Conservation (phyloP, 2,329 filamentous ascomycete genomes). For the Incumbomyces delicatus region DNA sequence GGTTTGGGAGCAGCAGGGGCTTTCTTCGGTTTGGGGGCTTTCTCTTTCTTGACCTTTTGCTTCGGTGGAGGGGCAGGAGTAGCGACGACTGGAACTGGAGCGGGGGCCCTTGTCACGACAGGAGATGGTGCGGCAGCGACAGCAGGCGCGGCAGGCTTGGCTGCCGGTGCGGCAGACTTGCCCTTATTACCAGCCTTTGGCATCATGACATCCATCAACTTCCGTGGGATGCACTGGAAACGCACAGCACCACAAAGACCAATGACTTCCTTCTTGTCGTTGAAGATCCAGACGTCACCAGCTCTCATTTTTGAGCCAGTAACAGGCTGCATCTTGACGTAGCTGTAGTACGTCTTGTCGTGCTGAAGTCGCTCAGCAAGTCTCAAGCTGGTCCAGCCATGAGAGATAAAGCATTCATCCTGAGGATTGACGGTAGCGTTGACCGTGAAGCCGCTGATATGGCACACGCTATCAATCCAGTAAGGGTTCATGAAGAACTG, state of each 20-base stretch:
- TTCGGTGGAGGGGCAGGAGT: slow-evolving; percentile 20
- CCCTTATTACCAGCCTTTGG: slow-evolving; percentile 24
- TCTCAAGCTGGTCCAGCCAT: slow-evolving; percentile 52
- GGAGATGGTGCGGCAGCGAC: slow-evolving; percentile 8
- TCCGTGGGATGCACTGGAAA: slow-evolving; percentile 34
- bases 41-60: slow-evolving; percentile 23
- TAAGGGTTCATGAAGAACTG: slow-evolving; percentile 29
- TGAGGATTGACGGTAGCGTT: slow-evolving; percentile 44
- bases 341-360: slow-evolving; percentile 47
- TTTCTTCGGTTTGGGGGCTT: slow-evolving; percentile 22
- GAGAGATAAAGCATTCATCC: slow-evolving; percentile 52
- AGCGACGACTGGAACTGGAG: slow-evolving; percentile 10
- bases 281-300: slow-evolving; percentile 51
- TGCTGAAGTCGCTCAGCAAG: slow-evolving; percentile 43
- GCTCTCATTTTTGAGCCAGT: slow-evolving; percentile 42
- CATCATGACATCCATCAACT: slow-evolving; percentile 33
- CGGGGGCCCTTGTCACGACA: slow-evolving; percentile 3
- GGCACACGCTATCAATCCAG: slow-evolving; percentile 30
- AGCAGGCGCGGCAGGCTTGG: slow-evolving; percentile 7
- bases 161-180: slow-evolving; percentile 23
- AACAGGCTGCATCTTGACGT: slow-evolving; percentile 50
- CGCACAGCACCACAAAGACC: slow-evolving; percentile 42
- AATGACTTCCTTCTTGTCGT: slow-evolving; percentile 48
- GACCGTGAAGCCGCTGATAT: slow-evolving; percentile 28
- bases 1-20: slow-evolving; percentile 19